A percentile compares a stretch with the other conserved stretches of the same genome.
These are phyloP conservation scores for Scheffersomyces stambukii DNA, from an alignment of 1,139 yeast species.

Conservation along the genomic window DNA sequence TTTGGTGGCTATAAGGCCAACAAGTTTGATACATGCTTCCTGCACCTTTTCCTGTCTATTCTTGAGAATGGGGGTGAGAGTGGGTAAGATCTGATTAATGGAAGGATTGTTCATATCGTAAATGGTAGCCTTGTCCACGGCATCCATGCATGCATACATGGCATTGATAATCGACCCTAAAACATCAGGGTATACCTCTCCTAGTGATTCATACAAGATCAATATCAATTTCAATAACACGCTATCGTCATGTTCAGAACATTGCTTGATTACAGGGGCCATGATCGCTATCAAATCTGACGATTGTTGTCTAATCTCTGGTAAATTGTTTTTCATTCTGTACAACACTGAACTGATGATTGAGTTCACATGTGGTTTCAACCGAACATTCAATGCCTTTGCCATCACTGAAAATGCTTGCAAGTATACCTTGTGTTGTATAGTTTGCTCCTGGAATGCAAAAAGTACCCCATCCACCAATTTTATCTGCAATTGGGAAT, in stretches of 20 bases:
- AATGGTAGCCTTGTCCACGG: slow-evolving; percentile 43
- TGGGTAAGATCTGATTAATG: slow-evolving; percentile 75
- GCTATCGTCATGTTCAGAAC: slow-evolving; percentile 45
- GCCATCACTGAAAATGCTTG: slow-evolving; percentile 66
- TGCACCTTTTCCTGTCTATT: slow-evolving; percentile 92
- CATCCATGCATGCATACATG: slow-evolving; percentile 42
- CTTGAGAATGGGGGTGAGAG: slow-evolving; percentile 85
- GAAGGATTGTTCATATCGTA: slow-evolving; percentile 72
- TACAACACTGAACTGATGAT: slow-evolving; percentile 72
- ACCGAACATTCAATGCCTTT: slow-evolving; percentile 62
- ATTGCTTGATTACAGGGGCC: slow-evolving; percentile 63
- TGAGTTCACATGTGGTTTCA: slow-evolving; percentile 71
- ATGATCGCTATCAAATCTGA: slow-evolving; percentile 70
- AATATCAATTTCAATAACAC: slow-evolving; percentile 66
- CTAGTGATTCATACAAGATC: slow-evolving; percentile 83
- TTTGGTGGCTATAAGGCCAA: slow-evolving; percentile 78
- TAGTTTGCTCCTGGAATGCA: slow-evolving; percentile 77
- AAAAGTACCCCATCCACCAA: slow-evolving; percentile 79
- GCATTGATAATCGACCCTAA: slow-evolving; percentile 82
- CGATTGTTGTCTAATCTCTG: slow-evolving; percentile 79
- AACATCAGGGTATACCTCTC: slow-evolving; percentile 94
- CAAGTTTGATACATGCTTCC: slow-evolving; percentile 72
- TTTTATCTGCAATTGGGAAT: slow-evolving; percentile 49
- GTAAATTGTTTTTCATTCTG: slow-evolving; percentile 67
- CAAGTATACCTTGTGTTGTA: slow-evolving; percentile 50